Percentiles rank a stretch among this genome's conserved stretches.
phyloP scores from a whole-genome alignment of 352 stramenopile genomes.

The Globisporangium carolinianum region DNA sequence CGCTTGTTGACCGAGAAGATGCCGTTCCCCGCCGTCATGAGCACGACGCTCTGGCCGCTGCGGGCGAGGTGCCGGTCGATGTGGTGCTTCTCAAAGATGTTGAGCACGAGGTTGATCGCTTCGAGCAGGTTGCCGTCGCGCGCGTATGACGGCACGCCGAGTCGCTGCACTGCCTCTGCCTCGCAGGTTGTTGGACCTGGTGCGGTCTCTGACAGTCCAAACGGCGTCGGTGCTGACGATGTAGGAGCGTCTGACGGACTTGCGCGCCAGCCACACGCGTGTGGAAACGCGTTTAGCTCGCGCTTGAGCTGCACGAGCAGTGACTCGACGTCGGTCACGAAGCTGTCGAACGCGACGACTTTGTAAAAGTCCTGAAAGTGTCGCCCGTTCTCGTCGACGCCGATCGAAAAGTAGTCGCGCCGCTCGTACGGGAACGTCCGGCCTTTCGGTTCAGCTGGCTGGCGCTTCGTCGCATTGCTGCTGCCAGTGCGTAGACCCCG shows the following conservation, averaged over 20 bases:
- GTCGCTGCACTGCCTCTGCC: constrained; percentile 12
- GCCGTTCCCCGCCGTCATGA: constrained; percentile 93
- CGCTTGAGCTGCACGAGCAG: constrained; percentile 70
- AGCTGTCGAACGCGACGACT: constrained; percentile 67
- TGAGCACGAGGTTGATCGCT: constrained; percentile 97
- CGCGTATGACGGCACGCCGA: constrained; percentile 53
- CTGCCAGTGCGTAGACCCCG: constrained; percentile 1
- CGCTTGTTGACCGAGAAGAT: constrained; percentile 96
- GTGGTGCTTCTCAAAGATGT: constrained; percentile 98
- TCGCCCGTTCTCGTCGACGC: constrained; percentile 65
- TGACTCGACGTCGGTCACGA: constrained; percentile 56
- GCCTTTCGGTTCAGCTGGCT: constrained; percentile 21
- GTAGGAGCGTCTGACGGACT: constrained; percentile 26
- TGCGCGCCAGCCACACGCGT: constrained; percentile 56
- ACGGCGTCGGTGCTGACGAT: not conserved
- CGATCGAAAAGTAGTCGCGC: constrained; percentile 60
- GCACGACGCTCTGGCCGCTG: constrained; percentile 95
- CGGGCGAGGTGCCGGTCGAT: constrained; percentile 95
- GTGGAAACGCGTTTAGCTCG: constrained; percentile 71
- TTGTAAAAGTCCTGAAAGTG: constrained; percentile 88
- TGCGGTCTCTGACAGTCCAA: constrained; percentile 7
- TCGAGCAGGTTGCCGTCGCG: constrained; percentile 95
- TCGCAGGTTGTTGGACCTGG: not conserved
- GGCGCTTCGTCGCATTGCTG: constrained; percentile 8
- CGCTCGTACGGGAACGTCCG: constrained; percentile 60